These are phyloP conservation scores for Populus ilicifolia DNA, from an alignment of 345 rosid genomes.

Conservation along the genomic window DNA sequence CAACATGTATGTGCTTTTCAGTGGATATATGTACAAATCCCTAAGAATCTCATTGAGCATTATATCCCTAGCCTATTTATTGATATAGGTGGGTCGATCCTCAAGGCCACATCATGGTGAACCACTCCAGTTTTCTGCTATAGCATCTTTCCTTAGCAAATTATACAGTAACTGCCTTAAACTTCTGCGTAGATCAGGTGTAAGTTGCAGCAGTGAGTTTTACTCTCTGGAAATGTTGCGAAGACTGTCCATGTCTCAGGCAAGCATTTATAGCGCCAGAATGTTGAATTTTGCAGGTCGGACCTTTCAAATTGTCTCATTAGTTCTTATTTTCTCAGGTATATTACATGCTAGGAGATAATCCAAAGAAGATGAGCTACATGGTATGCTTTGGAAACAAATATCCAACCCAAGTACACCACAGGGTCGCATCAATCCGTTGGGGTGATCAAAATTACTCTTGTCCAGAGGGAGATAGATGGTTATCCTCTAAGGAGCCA, in stretches of 20 bases:
- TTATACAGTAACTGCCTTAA: slow-evolving; percentile 54
- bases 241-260: slow-evolving; percentile 50
- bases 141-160: slow-evolving; percentile 54
- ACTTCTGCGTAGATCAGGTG: slow-evolving; percentile 35
- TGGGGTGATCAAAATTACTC: slow-evolving; percentile 35
- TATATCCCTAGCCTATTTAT: neutral
- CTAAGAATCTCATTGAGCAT: neutral
- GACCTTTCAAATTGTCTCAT: neutral
- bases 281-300: neutral
- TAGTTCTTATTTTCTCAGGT: slow-evolving; percentile 21
- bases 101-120: slow-evolving; percentile 32
- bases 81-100: slow-evolving; percentile 52
- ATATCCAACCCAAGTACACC: slow-evolving; percentile 29
- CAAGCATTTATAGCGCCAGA: slow-evolving; percentile 7
- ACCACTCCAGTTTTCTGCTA: slow-evolving; percentile 50
- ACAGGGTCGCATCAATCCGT: slow-evolving; percentile 33
- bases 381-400: slow-evolving; percentile 27
- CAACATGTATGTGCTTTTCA: neutral
- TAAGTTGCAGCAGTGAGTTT: slow-evolving; percentile 27
- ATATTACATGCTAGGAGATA: slow-evolving; percentile 26
- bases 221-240: slow-evolving; percentile 37
- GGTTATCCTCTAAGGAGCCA: slow-evolving; percentile 13
- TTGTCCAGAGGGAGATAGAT: slow-evolving; percentile 28
- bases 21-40: neutral
- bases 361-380: slow-evolving; percentile 31